Evolutionary conservation across 2,329 filamentous ascomycete genomes (phyloP).

Genomic region (Alternaria sp.): DNA sequence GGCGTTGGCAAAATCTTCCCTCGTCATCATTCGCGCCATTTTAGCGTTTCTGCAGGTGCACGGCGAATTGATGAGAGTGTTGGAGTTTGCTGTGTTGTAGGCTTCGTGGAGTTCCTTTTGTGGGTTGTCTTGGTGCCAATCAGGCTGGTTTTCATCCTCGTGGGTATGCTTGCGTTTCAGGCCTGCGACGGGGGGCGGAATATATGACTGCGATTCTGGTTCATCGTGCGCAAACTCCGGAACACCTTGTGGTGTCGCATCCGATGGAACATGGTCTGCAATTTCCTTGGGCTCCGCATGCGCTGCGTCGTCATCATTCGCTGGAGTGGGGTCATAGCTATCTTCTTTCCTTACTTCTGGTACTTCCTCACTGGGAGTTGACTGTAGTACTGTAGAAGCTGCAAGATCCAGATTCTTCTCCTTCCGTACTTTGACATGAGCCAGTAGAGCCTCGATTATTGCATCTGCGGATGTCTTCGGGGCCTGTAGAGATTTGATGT

Average conservation of each 20-base stretch:
- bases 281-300: not conserved
- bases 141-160: not conserved
- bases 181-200: not conserved
- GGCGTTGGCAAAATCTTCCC: not conserved
- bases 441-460: constrained; percentile 7
- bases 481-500: constrained; percentile 1
- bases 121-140: not conserved
- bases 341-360: not conserved
- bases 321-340: not conserved
- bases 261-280: not conserved
- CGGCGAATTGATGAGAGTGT: fast-evolving
- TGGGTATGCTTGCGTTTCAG: constrained; percentile 8
- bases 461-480: not conserved
- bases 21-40: not conserved
- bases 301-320: not conserved
- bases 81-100: not conserved
- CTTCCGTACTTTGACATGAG: constrained; percentile 1
- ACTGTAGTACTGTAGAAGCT: not conserved
- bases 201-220: not conserved
- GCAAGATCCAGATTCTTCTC: not conserved
- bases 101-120: not conserved
- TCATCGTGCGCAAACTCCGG: not conserved
- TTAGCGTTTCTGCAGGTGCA: not conserved
- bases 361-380: not conserved
- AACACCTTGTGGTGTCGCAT: not conserved